Evolutionary conservation across 352 stramenopile genomes (phyloP).

Genomic region (Globisporangium solare): DNA sequence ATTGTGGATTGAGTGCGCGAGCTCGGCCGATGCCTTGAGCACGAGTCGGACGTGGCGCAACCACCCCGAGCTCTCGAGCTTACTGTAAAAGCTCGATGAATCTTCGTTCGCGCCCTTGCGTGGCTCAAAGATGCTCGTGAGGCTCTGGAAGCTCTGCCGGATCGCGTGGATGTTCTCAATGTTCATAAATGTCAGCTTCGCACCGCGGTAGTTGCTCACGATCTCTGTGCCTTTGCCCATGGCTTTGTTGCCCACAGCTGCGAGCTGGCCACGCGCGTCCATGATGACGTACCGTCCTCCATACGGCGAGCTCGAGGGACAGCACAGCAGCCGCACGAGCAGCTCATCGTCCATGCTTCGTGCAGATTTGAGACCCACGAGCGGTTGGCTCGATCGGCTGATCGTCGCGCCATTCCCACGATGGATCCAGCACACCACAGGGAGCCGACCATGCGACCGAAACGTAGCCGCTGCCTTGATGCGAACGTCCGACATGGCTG

Average conservation of each 20-base stretch:
- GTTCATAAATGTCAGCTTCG: conserved; percentile 95
- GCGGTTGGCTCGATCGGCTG: conserved; percentile 69
- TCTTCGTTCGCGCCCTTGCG: conserved; percentile 80
- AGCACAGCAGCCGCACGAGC: conserved; percentile 65
- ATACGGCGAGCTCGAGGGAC: conserved; percentile 38
- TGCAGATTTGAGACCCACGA: conserved; percentile 76
- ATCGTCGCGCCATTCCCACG: conserved; percentile 74
- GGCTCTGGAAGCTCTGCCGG: conserved; percentile 89
- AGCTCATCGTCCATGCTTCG: conserved; percentile 75
- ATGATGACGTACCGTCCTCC: conserved; percentile 77
- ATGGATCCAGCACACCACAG: conserved; percentile 77
- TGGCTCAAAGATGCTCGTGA: conserved; percentile 81
- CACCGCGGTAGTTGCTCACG: conserved; percentile 91
- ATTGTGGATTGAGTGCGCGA: conserved; percentile 93
- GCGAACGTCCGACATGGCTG: conserved; percentile 88
- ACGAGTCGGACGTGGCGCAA: conserved; percentile 92
- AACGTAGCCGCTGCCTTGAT: conserved; percentile 73
- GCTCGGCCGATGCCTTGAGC: conserved; percentile 89
- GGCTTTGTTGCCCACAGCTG: conserved; percentile 83
- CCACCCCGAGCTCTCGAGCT: conserved; percentile 95
- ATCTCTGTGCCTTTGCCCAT: conserved; percentile 96
- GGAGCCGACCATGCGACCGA: conserved; percentile 61
- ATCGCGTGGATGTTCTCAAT: conserved; percentile 99
- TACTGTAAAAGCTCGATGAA: conserved; percentile 77
- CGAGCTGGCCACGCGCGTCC: conserved; percentile 80